These are phyloP conservation scores for Chondrostereum purpureum DNA, from an alignment of 1,284 basidiomycete species.

Conservation along the genomic window DNA sequence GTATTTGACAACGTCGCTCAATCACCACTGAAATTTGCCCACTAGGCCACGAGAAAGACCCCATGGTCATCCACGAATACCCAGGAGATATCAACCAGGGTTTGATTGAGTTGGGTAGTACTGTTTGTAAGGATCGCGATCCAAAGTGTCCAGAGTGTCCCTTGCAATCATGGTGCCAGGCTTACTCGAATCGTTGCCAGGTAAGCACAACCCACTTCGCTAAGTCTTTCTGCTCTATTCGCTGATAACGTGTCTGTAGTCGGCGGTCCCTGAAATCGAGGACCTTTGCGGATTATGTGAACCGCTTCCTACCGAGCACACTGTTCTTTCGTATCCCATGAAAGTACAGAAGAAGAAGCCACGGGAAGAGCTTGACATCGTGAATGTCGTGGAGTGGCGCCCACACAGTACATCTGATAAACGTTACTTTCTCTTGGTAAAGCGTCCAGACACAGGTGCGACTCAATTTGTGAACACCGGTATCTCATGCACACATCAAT, in stretches of 20 bases:
- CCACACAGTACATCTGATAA: slow-evolving; percentile 24
- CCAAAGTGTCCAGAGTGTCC: slow-evolving; percentile 75
- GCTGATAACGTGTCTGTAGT: slow-evolving; percentile 4
- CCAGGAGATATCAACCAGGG: slow-evolving; percentile 87
- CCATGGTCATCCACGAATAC: slow-evolving; percentile 23
- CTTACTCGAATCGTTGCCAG: slow-evolving; percentile 30
- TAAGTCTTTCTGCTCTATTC: slow-evolving; percentile 3
- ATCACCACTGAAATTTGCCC: neutral
- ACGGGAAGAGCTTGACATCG: slow-evolving; percentile 79
- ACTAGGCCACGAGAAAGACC: no score
- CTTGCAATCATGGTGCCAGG: slow-evolving; percentile 60
- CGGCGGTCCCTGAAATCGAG: slow-evolving; percentile 52
- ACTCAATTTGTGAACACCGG: no score
- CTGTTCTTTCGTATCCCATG: slow-evolving; percentile 81
- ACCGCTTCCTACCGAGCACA: slow-evolving; percentile 39
- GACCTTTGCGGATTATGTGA: slow-evolving; percentile 71
- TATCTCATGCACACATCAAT: no score
- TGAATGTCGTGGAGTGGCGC: slow-evolving; percentile 81
- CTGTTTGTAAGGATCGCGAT: slow-evolving; percentile 80
- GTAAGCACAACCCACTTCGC: slow-evolving; percentile 8
- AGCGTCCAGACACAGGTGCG: slow-evolving; percentile 78
- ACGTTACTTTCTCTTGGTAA: slow-evolving; percentile 69
- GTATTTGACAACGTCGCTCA: neutral
- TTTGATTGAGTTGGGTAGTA: slow-evolving; percentile 83
- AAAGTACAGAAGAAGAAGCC: slow-evolving; percentile 79